Evolutionary conservation across 169 alveolate genomes (phyloP), one percentile per base, ranked within the genome.

Genomic region (Eimeria acervulina): DNA sequence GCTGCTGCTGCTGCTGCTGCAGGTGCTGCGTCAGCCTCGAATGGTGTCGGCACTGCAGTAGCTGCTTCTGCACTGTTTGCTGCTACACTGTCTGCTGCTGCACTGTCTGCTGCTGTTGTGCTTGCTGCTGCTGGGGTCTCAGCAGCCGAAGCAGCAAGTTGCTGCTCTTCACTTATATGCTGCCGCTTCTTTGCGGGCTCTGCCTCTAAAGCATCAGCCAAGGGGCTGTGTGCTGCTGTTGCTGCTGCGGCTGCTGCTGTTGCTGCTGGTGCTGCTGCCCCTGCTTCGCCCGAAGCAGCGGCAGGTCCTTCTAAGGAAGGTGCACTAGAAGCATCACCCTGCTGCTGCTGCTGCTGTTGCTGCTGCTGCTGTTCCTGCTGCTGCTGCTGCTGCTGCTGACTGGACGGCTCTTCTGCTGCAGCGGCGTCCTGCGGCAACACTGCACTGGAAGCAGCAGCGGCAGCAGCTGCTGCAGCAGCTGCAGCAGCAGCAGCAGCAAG

Each of bases 401-500:
- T 70, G 12, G 44, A n/a, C 21, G 44, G 81, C 40, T 12, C 44
- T 28, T 2, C 47, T 28, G 47, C 81, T 28, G 81, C 59, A 38
- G 63, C 61, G 7, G 61, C 61, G 28, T 12, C 36, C 61, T 28
- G 81, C 40, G 81, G 6, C 19, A 21, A 33, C 59, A 36, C 61
- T 21, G 66, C 90, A 21, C 17, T 44, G 2, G 90, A 70, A 7
- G 72, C 72, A 15, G 70, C 63, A 1, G 70, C 90, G 1, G 90
- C 90, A 10, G 90, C 90, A n/a, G 90, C 72, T 15, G 90, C 90
- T 0, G 90, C 72, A 33, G 90, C 90, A 0, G 90, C 72, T 1
- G 90, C 44, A 51, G 90, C 90, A 8, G 90, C 90, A 47, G 90
- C 90, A 81, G 90, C 70, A 81, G 90, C 72, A n/a, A 28, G 51